These are phyloP conservation scores for Pichia sporocuriosa DNA, from an alignment of 805 yeast species.

Conservation along the genomic window DNA sequence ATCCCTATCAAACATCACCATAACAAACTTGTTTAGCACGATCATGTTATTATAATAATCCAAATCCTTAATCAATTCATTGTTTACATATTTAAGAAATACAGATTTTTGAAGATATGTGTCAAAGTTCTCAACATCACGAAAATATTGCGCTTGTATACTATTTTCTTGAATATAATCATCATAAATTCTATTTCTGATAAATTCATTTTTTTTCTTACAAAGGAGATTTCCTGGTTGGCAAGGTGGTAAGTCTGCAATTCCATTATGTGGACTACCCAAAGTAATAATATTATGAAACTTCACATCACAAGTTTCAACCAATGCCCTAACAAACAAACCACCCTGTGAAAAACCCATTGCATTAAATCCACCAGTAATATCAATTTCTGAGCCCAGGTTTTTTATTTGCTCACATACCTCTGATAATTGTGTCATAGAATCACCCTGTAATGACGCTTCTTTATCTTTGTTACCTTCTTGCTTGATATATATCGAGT, in stretches of 20 bases:
- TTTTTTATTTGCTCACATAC: slow-evolving; percentile 50
- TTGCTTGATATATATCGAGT: slow-evolving; percentile 45
- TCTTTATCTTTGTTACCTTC: slow-evolving; percentile 48
- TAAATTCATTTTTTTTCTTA: slow-evolving; percentile 41
- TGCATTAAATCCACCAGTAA: slow-evolving; percentile 51
- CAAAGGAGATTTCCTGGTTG: slow-evolving; percentile 42
- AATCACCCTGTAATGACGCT: slow-evolving; percentile 52
- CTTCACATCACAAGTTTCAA: slow-evolving; percentile 48
- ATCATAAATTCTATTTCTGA: slow-evolving; percentile 57
- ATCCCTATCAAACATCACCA: slow-evolving; percentile 56
- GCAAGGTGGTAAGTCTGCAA: slow-evolving; percentile 62
- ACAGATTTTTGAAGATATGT: slow-evolving; percentile 48
- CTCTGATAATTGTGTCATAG: slow-evolving; percentile 44
- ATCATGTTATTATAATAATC: slow-evolving; percentile 38
- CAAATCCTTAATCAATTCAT: slow-evolving; percentile 38
- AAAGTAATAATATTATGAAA: slow-evolving; percentile 57
- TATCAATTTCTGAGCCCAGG: slow-evolving; percentile 31
- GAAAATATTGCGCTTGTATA: slow-evolving; percentile 70
- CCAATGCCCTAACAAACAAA: slow-evolving; percentile 59
- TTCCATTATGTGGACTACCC: slow-evolving; percentile 79
- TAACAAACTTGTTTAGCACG: slow-evolving; percentile 44
- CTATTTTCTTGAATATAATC: slow-evolving; percentile 47
- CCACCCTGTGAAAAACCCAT: slow-evolving; percentile 86
- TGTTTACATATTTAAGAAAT: slow-evolving; percentile 61
- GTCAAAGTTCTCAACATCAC: slow-evolving; percentile 47